phyloP scores from a whole-genome alignment of 2,329 filamentous ascomycete species.

The Penicillium vulpinum region DNA sequence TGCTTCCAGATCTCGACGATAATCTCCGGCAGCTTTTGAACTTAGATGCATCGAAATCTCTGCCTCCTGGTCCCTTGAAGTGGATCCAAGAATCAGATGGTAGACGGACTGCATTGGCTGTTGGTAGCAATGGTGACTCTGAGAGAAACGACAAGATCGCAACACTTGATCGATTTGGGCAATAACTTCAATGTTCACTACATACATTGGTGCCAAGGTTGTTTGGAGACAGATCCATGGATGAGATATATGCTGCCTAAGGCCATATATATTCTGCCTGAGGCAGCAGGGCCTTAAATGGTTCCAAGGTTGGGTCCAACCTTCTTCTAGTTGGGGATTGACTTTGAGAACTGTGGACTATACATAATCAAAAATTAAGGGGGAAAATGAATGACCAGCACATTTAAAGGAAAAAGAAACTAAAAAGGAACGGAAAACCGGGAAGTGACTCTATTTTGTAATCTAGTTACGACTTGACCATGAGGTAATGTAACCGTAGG shows the following conservation, averaged over 20 bases:
- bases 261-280: neutral
- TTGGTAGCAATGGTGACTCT: conserved; percentile 15
- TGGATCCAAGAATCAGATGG: conserved; percentile 18
- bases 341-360: neutral
- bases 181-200: neutral
- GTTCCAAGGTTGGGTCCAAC: neutral
- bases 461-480: neutral
- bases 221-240: neutral
- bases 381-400: neutral
- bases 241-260: neutral
- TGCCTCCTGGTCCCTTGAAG: conserved; percentile 24
- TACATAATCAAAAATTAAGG: neutral
- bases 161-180: neutral
- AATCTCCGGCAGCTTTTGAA: conserved; percentile 9
- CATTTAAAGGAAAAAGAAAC: neutral
- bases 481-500: neutral
- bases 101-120: conserved; percentile 14
- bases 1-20: conserved; percentile 19
- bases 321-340: neutral
- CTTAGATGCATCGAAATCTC: neutral
- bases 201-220: neutral
- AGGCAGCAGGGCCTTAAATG: neutral
- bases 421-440: neutral
- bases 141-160: conserved; percentile 9
- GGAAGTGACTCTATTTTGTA: neutral